Evolutionary conservation across 805 yeast genomes (phyloP).

Genomic region (Trichomonascus vanleenenianus): DNA sequence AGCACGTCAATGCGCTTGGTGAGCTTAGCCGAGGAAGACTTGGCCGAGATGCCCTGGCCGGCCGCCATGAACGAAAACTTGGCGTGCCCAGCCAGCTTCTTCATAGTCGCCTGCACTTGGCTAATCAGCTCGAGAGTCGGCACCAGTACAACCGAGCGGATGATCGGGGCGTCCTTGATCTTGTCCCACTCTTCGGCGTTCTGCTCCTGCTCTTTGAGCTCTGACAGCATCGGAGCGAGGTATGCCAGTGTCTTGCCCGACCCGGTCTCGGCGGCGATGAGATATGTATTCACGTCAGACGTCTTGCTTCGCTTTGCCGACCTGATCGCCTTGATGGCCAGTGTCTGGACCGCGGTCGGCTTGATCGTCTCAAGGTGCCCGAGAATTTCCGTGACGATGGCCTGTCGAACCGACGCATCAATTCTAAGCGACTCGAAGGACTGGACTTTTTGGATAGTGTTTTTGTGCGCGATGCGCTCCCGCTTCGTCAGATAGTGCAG

Average conservation of each 20-base stretch:
- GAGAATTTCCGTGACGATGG: conserved; percentile 46
- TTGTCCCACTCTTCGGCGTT: conserved; percentile 31
- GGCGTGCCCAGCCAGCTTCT: conserved; percentile 13
- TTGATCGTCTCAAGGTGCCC: conserved; percentile 21
- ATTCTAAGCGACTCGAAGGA: conserved; percentile 62
- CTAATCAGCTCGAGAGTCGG: conserved; percentile 87
- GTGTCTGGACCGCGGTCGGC: conserved; percentile 79
- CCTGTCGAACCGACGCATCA: conserved; percentile 56
- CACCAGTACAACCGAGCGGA: conserved; percentile 67
- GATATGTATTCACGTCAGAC: conserved; percentile 48
- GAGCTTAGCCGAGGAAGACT: conserved; percentile 11
- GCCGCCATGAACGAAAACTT: conserved; percentile 4
- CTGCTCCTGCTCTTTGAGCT: conserved; percentile 46
- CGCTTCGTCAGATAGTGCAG: conserved; percentile 21
- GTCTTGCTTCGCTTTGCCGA: not conserved
- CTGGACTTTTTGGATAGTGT: conserved; percentile 43
- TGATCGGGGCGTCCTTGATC: conserved; percentile 32
- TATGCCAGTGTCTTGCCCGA: conserved; percentile 96
- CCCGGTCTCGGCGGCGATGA: conserved; percentile 94
- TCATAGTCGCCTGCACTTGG: conserved; percentile 53
- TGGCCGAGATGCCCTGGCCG: conserved; percentile 11
- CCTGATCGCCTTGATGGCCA: conserved; percentile 55
- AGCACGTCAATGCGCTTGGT: conserved; percentile 60
- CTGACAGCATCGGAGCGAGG: conserved; percentile 65
- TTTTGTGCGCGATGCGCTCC: conserved; percentile 26